Conservation (phyloP, 306 rosid species). For the Cajanus cajan region DNA sequence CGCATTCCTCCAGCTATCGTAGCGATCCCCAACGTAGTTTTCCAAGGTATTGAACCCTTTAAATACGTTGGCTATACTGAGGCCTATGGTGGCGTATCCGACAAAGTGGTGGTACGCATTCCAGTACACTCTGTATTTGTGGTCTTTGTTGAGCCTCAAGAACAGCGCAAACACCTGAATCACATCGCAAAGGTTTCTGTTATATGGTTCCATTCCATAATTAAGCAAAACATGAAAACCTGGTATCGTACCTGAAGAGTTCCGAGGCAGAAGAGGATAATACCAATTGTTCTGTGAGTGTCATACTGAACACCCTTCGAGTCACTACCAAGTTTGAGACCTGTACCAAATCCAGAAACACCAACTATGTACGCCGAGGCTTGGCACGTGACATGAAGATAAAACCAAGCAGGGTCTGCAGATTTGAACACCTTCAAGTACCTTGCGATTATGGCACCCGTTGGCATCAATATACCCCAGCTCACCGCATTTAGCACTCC, state of each 20-base stretch:
- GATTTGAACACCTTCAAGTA: conserved; percentile 76
- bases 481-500: conserved; percentile 74
- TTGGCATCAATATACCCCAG: conserved; percentile 82
- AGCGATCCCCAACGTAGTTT: conserved; percentile 36
- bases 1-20: conserved; percentile 59
- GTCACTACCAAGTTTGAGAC: conserved; percentile 76
- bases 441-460: conserved; percentile 72
- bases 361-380: conserved; percentile 79
- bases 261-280: conserved; percentile 60
- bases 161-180: conserved; percentile 81
- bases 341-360: conserved; percentile 78
- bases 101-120: conserved; percentile 60
- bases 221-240: neutral
- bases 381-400: conserved; percentile 81
- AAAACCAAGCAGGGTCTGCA: conserved; percentile 91
- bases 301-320: conserved; percentile 32
- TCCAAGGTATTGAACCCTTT: conserved; percentile 59
- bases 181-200: neutral
- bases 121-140: conserved; percentile 80
- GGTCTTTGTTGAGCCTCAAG: conserved; percentile 84
- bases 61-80: conserved; percentile 62
- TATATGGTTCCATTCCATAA: neutral
- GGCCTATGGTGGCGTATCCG: conserved; percentile 64
- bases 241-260: conserved; percentile 70
- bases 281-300: conserved; percentile 59